Evolutionary conservation across 805 yeast genomes (phyloP).

Genomic region (Cyberlindnera subsufficiens): DNA sequence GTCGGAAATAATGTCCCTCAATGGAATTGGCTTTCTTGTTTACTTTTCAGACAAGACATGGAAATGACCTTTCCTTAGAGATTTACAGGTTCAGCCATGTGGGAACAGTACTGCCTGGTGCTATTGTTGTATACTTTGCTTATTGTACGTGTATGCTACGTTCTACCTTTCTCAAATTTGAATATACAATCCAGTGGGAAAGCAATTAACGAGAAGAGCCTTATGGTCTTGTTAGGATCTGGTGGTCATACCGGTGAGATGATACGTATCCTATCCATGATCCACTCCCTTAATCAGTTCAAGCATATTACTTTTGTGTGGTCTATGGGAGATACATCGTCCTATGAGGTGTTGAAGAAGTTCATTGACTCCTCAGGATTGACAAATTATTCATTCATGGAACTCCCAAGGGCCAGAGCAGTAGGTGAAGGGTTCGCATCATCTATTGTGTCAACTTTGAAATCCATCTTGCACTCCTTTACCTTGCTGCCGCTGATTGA

Average conservation of each 20-base stretch:
- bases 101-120: slow-evolving; percentile 5
- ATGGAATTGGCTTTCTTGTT: no score
- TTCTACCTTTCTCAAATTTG: slow-evolving; percentile 12
- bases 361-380: slow-evolving; percentile 15
- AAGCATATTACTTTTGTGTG: slow-evolving; percentile 29
- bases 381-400: slow-evolving; percentile 14
- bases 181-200: neutral
- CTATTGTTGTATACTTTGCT: slow-evolving; percentile 5
- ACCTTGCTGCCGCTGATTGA: slow-evolving; percentile 5
- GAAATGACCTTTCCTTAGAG: no score
- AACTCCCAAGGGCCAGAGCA: slow-evolving; percentile 49
- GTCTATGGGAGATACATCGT: slow-evolving; percentile 47
- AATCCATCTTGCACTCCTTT: slow-evolving; percentile 8
- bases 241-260: slow-evolving; percentile 98
- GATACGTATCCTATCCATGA: slow-evolving; percentile 54
- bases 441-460: slow-evolving; percentile 38
- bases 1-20: no score
- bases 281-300: slow-evolving; percentile 15
- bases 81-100: neutral
- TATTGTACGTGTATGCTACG: slow-evolving; percentile 8
- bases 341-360: slow-evolving; percentile 28
- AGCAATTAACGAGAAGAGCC: slow-evolving; percentile 7
- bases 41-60: no score
- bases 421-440: slow-evolving; percentile 51
- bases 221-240: slow-evolving; percentile 62